phyloP scores from a whole-genome alignment of 495 filamentous ascomycete species.

The Neurospora pannonica region DNA sequence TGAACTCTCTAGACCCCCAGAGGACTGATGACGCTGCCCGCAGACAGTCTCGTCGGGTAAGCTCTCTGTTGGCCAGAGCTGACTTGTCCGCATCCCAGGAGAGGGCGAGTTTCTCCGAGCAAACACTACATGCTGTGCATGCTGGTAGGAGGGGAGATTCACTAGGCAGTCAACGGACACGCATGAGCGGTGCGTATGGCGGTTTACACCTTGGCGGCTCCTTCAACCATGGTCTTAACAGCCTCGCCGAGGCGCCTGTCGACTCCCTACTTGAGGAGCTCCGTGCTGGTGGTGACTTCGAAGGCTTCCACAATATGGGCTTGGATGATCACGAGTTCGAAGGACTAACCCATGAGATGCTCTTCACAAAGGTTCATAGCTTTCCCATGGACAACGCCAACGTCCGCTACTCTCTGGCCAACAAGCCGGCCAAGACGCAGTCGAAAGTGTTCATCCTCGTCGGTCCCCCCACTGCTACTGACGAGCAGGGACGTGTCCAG shows the following conservation, averaged over 20 bases:
- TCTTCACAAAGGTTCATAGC: slow-evolving; percentile 63
- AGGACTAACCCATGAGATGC: slow-evolving; percentile 62
- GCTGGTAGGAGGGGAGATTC: slow-evolving; percentile 55
- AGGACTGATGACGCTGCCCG: slow-evolving; percentile 53
- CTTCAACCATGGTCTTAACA: slow-evolving; percentile 31
- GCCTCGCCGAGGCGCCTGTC: slow-evolving; percentile 55
- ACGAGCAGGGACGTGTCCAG: slow-evolving; percentile 38
- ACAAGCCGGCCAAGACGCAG: slow-evolving; percentile 36
- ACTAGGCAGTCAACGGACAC: slow-evolving; percentile 56
- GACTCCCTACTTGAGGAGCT: slow-evolving; percentile 68
- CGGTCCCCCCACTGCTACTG: slow-evolving; percentile 44
- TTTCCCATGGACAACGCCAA: slow-evolving; percentile 55
- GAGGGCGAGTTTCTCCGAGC: slow-evolving; percentile 62
- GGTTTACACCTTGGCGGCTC: slow-evolving; percentile 26
- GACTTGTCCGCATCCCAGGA: slow-evolving; percentile 75
- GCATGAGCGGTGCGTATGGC: slow-evolving; percentile 46
- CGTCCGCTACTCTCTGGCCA: slow-evolving; percentile 45
- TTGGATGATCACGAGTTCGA: slow-evolving; percentile 59
- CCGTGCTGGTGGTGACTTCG: slow-evolving; percentile 46
- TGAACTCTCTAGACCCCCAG: slow-evolving; percentile 65
- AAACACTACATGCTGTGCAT: slow-evolving; percentile 42
- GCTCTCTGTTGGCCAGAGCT: slow-evolving; percentile 83
- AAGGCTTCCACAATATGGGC: slow-evolving; percentile 61
- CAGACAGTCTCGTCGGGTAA: slow-evolving; percentile 77
- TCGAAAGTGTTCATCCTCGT: slow-evolving; percentile 56